Conservation (phyloP, 441 rosid species). For the Viola pubescens region DNA sequence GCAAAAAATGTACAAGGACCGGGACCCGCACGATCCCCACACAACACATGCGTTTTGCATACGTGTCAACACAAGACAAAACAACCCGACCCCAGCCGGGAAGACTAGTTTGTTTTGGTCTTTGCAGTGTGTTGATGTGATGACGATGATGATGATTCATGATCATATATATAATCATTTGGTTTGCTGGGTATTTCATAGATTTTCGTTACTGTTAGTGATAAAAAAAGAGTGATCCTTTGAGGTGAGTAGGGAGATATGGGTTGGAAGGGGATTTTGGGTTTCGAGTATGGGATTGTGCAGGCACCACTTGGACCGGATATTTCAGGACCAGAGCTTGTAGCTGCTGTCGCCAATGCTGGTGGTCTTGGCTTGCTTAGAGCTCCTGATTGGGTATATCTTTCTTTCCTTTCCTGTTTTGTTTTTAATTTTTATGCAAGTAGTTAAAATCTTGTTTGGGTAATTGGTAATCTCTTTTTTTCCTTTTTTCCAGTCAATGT, state of each 20-base stretch:
- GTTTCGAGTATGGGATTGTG: conserved; percentile 66
- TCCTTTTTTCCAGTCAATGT: too few species aligned
- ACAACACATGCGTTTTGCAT: too few species aligned
- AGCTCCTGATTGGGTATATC: conserved; percentile 69
- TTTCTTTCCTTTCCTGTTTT: not conserved
- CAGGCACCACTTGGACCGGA: conserved; percentile 89
- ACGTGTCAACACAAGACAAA: too few species aligned
- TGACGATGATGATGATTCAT: too few species aligned
- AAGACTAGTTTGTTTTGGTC: too few species aligned
- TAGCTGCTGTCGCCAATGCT: conserved; percentile 79
- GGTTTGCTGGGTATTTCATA: too few species aligned
- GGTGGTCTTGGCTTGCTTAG: conserved; percentile 80
- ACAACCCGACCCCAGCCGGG: too few species aligned
- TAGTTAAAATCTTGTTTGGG: not conserved
- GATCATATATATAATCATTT: too few species aligned
- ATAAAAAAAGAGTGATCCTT: not conserved
- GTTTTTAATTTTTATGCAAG: not conserved
- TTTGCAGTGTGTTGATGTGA: too few species aligned
- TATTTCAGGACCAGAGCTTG: conserved; percentile 80
- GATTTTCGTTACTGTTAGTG: too few species aligned
- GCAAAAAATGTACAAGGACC: too few species aligned
- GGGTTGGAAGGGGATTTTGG: conserved; percentile 80
- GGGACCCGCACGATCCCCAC: too few species aligned
- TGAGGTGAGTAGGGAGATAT: conserved; percentile 16
- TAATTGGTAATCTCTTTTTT: not conserved